phyloP scores from a whole-genome alignment of 495 filamentous ascomycete species.

The Podospora pseudoanserina region DNA sequence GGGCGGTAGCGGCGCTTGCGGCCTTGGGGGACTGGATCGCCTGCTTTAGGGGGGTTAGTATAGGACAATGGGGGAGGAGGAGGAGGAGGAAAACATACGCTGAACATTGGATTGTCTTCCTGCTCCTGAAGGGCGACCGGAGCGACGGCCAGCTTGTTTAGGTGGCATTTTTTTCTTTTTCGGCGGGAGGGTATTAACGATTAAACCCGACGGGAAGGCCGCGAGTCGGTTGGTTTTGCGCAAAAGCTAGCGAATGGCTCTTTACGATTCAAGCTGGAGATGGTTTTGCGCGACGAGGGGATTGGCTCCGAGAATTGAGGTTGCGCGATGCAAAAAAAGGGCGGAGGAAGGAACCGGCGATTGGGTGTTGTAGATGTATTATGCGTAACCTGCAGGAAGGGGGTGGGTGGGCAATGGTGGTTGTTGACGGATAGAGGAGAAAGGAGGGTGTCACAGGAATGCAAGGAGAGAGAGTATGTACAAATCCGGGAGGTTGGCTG shows the following conservation, averaged over 20 bases:
- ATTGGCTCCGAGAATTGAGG: no score
- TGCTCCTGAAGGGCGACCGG: conserved; percentile 3
- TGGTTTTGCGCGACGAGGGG: no score
- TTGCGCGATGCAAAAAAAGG: no score
- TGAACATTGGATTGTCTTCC: conserved; percentile 19
- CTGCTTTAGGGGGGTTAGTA: conserved; percentile 48
- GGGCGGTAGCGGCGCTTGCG: conserved; percentile 72
- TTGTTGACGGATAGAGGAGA: not conserved
- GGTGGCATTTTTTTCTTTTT: conserved; percentile 12
- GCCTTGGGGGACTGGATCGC: conserved; percentile 63
- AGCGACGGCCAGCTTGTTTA: conserved; percentile 6
- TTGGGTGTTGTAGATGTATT: not conserved
- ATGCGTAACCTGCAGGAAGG: conserved; percentile 15
- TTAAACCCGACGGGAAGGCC: no score
- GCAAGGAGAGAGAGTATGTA: not conserved
- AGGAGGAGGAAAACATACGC: conserved; percentile 21
- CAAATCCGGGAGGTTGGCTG: not conserved
- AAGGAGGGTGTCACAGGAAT: not conserved
- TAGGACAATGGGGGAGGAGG: not conserved
- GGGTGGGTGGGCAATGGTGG: not conserved
- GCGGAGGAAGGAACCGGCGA: not conserved
- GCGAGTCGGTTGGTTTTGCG: no score
- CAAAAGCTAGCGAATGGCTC: no score
- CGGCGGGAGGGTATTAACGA: not conserved
- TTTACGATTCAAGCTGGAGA: no score